These are phyloP conservation scores for Ascochyta pisi DNA, from an alignment of 2,329 filamentous ascomycete genomes.

Conservation along the genomic window DNA sequence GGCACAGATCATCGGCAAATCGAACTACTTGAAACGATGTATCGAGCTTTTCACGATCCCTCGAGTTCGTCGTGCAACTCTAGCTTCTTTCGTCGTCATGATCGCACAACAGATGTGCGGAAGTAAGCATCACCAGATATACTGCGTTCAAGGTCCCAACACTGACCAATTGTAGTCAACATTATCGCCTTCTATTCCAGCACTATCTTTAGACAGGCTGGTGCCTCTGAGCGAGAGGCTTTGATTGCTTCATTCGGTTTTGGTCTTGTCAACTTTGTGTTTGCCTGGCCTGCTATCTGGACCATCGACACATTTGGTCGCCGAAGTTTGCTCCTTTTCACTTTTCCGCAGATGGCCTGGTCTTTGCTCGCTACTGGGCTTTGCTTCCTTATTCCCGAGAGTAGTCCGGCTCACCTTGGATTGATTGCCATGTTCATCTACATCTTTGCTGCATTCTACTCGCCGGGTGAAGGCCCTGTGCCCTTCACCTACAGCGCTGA, in stretches of 20 bases:
- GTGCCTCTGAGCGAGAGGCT: constrained; percentile 24
- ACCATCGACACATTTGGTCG: constrained; percentile 83
- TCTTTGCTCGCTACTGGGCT: constrained; percentile 69
- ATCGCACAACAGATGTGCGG: constrained; percentile 41
- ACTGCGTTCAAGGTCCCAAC: too few relatives aligned
- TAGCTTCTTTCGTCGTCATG: constrained; percentile 75
- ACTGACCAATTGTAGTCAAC: constrained; percentile 11
- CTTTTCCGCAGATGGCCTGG: constrained; percentile 67
- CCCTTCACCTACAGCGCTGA: constrained; percentile 19
- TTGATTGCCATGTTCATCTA: constrained; percentile 62
- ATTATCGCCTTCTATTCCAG: constrained; percentile 75
- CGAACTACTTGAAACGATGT: constrained; percentile 46
- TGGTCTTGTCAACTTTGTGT: constrained; percentile 22
- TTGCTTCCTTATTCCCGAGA: constrained; percentile 27
- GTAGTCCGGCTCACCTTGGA: constrained; percentile 49
- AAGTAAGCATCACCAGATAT: constrained; percentile 36
- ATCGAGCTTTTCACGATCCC: constrained; percentile 70
- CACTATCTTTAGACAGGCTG: constrained; percentile 67
- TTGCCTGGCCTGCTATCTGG: constrained; percentile 67
- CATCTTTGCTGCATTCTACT: constrained; percentile 56
- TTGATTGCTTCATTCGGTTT: constrained; percentile 28
- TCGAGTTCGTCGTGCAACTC: constrained; percentile 71
- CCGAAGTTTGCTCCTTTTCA: constrained; percentile 67
- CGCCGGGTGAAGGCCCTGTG: constrained; percentile 46
- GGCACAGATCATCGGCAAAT: constrained; percentile 29